phyloP scores from a whole-genome alignment of 140 eudicot genomes.

The Artemisia princeps region DNA sequence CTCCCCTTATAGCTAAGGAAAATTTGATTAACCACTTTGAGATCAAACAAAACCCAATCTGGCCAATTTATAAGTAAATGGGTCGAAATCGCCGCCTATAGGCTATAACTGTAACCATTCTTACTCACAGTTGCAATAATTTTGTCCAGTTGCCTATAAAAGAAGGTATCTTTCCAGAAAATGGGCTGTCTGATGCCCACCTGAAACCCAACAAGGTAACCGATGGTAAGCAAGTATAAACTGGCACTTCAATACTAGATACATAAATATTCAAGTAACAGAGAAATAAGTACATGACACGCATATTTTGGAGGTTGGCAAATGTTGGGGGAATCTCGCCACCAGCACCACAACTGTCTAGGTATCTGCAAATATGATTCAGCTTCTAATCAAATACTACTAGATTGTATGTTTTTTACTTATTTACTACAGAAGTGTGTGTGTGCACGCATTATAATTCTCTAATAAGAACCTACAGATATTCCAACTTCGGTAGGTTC shows the following conservation, averaged over 20 bases:
- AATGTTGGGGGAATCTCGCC: slow-evolving; percentile 66
- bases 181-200: slow-evolving; percentile 59
- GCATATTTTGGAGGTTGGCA: slow-evolving; percentile 43
- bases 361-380: slow-evolving; percentile 36
- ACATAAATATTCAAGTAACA: slow-evolving; percentile 4
- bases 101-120: not conserved
- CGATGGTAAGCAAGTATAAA: slow-evolving; percentile 6
- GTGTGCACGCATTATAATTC: too few species aligned
- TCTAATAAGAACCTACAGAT: too few species aligned
- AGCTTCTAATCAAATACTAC: slow-evolving; percentile 11
- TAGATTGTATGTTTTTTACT: not conserved
- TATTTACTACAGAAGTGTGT: not conserved
- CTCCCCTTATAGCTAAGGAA: not conserved
- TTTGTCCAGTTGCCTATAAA: slow-evolving; percentile 63
- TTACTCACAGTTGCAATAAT: slow-evolving; percentile 44
- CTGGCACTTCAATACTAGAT: not conserved
- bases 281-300: slow-evolving; percentile 34
- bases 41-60: not conserved
- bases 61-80: not conserved
- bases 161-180: slow-evolving; percentile 60
- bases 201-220: slow-evolving; percentile 37
- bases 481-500: slow-evolving; percentile 14
- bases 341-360: slow-evolving; percentile 68
- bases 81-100: not conserved
- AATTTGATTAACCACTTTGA: not conserved